These are phyloP conservation scores for Quercus phellos DNA, from an alignment of 331 rosid genomes.

Conservation along the genomic window DNA sequence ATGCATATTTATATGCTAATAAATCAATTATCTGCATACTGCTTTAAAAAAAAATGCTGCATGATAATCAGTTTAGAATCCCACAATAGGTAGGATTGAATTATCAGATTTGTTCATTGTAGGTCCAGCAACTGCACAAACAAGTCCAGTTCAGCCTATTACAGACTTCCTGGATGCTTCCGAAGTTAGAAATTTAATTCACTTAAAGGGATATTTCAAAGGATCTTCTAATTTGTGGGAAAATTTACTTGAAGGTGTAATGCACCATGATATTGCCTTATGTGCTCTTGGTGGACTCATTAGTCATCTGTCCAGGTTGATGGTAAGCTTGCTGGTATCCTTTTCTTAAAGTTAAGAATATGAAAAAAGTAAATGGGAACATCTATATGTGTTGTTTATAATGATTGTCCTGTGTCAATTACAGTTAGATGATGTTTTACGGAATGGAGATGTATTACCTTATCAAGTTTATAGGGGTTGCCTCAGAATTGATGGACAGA, in stretches of 20 bases:
- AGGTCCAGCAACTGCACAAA: slow-evolving; percentile 63
- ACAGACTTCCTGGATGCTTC: slow-evolving; percentile 43
- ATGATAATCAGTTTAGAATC: neutral
- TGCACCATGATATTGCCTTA: slow-evolving; percentile 47
- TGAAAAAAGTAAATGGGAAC: neutral
- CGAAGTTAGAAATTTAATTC: slow-evolving; percentile 57
- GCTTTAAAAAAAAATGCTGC: too few species aligned
- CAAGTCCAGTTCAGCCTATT: slow-evolving; percentile 58
- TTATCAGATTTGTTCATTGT: slow-evolving; percentile 25
- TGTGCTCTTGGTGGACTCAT: slow-evolving; percentile 79
- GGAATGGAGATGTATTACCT: slow-evolving; percentile 66
- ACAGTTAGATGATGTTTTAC: slow-evolving; percentile 74
- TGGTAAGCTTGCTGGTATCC: slow-evolving; percentile 49
- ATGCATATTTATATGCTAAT: neutral
- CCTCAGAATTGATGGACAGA: slow-evolving; percentile 97
- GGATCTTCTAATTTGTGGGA: slow-evolving; percentile 58
- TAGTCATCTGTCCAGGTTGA: slow-evolving; percentile 74
- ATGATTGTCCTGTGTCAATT: slow-evolving; percentile 18
- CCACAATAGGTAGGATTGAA: slow-evolving; percentile 2
- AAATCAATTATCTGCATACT: neutral
- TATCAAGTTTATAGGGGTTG: slow-evolving; percentile 81
- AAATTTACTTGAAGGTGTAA: slow-evolving; percentile 40
- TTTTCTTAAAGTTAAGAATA: slow-evolving; percentile 1
- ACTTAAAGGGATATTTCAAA: slow-evolving; percentile 69
- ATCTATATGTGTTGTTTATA: slow-evolving; percentile 12